These are phyloP conservation scores for Cubamyces sp. DNA, from an alignment of 768 basidiomycete species.

Conservation along the genomic window DNA sequence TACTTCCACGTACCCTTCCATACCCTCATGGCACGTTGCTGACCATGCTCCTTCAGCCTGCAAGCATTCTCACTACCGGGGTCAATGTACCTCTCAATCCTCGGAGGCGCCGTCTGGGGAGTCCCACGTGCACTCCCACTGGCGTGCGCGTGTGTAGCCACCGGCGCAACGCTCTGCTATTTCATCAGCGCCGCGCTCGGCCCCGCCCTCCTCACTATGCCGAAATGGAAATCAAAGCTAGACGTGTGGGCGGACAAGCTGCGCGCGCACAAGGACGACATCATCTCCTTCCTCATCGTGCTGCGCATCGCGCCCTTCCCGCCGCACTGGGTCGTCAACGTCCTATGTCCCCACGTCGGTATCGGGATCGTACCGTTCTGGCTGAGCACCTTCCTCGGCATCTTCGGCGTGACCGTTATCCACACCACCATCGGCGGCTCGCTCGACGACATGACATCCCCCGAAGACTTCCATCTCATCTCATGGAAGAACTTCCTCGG, in stretches of 20 bases:
- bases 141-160: conserved; percentile 90
- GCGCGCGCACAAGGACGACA: conserved; percentile 74
- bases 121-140: conserved; percentile 83
- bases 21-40: neutral
- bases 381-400: conserved; percentile 87
- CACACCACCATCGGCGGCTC: conserved; percentile 95
- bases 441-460: conserved; percentile 92
- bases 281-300: conserved; percentile 93
- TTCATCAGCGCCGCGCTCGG: conserved; percentile 90
- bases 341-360: conserved; percentile 90
- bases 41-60: conserved; percentile 52
- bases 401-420: conserved; percentile 89
- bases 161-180: conserved; percentile 92
- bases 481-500: conserved; percentile 91
- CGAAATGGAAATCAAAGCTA: conserved; percentile 80
- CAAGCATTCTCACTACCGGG: conserved; percentile 97
- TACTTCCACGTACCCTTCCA: neutral
- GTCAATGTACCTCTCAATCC: conserved; percentile 97
- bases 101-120: conserved; percentile 96
- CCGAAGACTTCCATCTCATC: conserved; percentile 91
- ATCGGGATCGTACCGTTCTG: conserved; percentile 88
- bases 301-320: conserved; percentile 92
- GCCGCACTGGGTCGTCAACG: conserved; percentile 96
- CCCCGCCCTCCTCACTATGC: conserved; percentile 86
- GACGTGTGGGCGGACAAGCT: conserved; percentile 86